phyloP scores from a whole-genome alignment of 2,329 filamentous ascomycete genomes.

The Lasiodiplodia sp. region DNA sequence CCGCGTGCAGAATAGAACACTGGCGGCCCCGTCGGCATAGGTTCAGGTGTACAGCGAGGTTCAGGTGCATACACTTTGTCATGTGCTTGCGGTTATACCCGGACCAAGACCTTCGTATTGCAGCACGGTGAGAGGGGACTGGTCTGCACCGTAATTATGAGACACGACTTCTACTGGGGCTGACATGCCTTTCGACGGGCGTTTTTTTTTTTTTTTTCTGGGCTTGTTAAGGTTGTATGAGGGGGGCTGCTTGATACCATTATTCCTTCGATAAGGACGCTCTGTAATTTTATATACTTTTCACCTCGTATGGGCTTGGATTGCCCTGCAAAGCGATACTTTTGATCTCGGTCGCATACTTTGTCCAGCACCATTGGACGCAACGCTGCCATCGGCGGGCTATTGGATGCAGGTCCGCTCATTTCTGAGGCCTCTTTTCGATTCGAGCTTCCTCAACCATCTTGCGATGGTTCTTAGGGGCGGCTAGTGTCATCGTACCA shows the following conservation, averaged over 20 bases:
- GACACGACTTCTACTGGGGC: not conserved
- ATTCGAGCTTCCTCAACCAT: not conserved
- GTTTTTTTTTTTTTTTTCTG: not conserved
- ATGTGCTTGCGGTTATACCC: not conserved
- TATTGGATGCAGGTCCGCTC: not conserved
- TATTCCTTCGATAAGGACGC: not conserved
- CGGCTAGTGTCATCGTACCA: too few relatives aligned
- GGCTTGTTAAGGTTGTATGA: not conserved
- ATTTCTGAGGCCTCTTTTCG: not conserved
- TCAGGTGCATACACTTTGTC: slow-evolving; percentile 20
- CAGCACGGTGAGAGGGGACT: not conserved
- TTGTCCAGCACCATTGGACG: not conserved
- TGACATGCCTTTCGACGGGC: not conserved
- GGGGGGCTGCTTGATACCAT: slow-evolving; percentile 25
- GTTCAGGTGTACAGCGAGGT: slow-evolving; percentile 2
- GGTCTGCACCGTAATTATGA: slow-evolving; percentile 1
- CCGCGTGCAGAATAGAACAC: not conserved
- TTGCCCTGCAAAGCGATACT: not conserved
- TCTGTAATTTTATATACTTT: not conserved
- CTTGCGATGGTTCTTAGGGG: too few relatives aligned
- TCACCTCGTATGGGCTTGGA: not conserved
- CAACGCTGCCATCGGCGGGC: not conserved
- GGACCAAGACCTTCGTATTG: not conserved
- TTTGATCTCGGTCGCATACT: not conserved
- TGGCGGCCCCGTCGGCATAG: not conserved